Percentiles rank a stretch among this genome's conserved stretches.
Conservation (phyloP, 768 basidiomycete genomes). For the Lanmaoa rubissima region DNA sequence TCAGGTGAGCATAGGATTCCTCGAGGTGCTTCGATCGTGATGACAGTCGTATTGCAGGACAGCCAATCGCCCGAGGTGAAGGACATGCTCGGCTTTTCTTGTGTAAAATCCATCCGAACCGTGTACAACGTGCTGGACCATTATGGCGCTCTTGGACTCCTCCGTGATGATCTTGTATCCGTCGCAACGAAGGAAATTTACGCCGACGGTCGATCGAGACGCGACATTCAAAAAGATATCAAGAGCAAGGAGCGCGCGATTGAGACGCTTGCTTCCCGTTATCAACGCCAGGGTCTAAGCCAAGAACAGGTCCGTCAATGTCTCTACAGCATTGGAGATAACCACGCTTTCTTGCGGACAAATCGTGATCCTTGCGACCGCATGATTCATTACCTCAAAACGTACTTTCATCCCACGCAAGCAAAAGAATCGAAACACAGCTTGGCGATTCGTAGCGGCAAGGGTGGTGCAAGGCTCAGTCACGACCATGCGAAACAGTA, state of each 20-base stretch:
- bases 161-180: constrained; percentile 74
- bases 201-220: constrained; percentile 63
- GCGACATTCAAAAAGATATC: constrained; percentile 84
- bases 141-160: constrained; percentile 59
- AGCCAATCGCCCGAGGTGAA: constrained; percentile 82
- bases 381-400: constrained; percentile 75
- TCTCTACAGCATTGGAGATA: constrained; percentile 86
- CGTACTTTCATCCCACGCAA: constrained; percentile 74
- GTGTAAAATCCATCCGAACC: constrained; percentile 74
- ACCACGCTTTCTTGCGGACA: constrained; percentile 81
- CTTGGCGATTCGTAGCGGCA: constrained; percentile 80
- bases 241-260: constrained; percentile 83
- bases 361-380: constrained; percentile 88
- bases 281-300: constrained; percentile 53
- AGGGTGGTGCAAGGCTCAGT: constrained; percentile 73
- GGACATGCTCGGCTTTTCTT: constrained; percentile 76
- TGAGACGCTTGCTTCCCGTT: constrained; percentile 65
- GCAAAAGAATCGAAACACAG: constrained; percentile 61
- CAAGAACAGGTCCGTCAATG: constrained; percentile 75
- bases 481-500: constrained; percentile 87
- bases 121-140: constrained; percentile 68
- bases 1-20: constrained; percentile 47
- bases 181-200: constrained; percentile 82
- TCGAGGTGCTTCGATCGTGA: neutral
- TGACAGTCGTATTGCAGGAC: constrained; percentile 48